Base-by-base conservation (phyloP, 768 basidiomycete genomes). In the Amanita polypyramis region DNA sequence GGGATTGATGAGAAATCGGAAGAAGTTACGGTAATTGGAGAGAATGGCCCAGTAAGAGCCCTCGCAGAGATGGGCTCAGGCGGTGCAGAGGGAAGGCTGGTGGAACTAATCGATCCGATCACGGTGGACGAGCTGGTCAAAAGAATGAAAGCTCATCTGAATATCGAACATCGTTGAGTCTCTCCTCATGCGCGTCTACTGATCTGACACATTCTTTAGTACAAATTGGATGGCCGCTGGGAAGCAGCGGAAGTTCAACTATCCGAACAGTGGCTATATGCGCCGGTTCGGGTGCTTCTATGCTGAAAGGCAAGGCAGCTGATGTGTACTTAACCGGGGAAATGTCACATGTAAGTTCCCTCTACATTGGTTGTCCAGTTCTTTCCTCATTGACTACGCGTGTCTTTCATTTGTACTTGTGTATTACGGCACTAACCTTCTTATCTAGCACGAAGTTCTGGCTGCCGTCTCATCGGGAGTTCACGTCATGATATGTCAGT, bases 301-400 rank as follows among this genome's bases (percentile, higher is more conserved):
- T 94, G 62, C 74, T 97, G 41, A 63, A 71, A 15, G 82, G 78
- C 42, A 70, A 77, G 33, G 65, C 76, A 39, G 93, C 92, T 33
- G 93, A 96, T 62, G 76, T 93, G 20, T 91, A 87, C 62, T 73
- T 93, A 57, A 97, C 95, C 2, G 95, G 95, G 7, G 92, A 97
- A 67, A 88, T 94, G 86, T 62, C 75, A 15, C 93, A 95, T 65
- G 89, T 91, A 63, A 44, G 79, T 63, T 37, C 38, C 51, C 45
- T 20, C 45, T 49, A 40, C 25, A 27, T 27, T 27, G 25, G 25
- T 43, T 35, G 42, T 49, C 51, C 43, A 19, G n/a, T 33, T n/a
- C 11, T 10, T 15, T 25, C 25, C 38, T 42, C 39, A 48, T 41
- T 35, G 11, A 30, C 17, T 19, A 11, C 17, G 9, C 12, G 19